Evolutionary conservation across 257 asterid genomes (phyloP), one percentile per base, ranked within the genome.

Genomic region (Osmanthus fragrans): DNA sequence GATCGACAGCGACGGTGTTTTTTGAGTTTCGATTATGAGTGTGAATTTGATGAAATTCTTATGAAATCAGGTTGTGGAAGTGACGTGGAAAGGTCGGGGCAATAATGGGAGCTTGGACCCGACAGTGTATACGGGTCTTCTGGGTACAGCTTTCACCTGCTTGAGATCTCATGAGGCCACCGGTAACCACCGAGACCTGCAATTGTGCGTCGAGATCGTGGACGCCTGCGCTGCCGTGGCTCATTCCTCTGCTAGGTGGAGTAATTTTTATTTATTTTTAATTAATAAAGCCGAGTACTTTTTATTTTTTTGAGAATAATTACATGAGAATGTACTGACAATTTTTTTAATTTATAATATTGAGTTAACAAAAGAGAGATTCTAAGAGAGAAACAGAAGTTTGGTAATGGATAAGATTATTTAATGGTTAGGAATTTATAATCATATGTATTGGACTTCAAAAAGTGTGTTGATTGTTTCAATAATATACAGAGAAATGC

Each of bases 91-190:
- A 40, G 83, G 66, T 63, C 84, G 84, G 25, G 84, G 80, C 23
- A 30, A 13, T 49, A 64, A 70, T 39, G 76, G 78, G 34, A 79
- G 75, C 29, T 75, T 83, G 70, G 97, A 92, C 80, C 90, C 91
- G 25, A 88, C 88, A 3, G 87, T 87, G 69, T 90, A 83, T 71
- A 82, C 95, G 71, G 96, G 97, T 7, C 72, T 92, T 84, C 76
- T 92, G 73, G 97, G 97, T 71, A 90, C 95, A 33, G 93, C 97
- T 60, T 87, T 89, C 85, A 81, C 86, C 72, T 92, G 96, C 76
- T 76, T 92, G 82, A 83, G 93, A 74, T 88, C 92, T 29, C 91
- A 87, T 56, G 88, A 87, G 85, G 87, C 91, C 76, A 89, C 96
- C 79, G 92, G 90, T 27, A 82, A 77, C 82, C 87, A 23, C 84